Conservation (phyloP, 2,329 filamentous ascomycete species). For the Diaporthe sp. region DNA sequence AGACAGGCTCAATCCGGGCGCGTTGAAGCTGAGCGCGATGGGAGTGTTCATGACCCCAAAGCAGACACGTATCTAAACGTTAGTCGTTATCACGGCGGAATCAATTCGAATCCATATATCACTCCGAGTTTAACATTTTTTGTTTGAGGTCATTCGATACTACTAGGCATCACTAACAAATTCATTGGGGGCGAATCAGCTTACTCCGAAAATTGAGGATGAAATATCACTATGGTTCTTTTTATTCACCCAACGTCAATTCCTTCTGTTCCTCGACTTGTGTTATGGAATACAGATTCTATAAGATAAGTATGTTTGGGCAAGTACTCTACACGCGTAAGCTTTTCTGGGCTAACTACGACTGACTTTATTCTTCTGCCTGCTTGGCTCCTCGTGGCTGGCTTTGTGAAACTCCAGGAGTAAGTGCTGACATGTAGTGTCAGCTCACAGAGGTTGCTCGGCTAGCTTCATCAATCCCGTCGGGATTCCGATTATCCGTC, state of each 20-base stretch:
- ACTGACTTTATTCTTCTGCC: background rate
- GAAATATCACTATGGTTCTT: too few species aligned
- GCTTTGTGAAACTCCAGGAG: background rate
- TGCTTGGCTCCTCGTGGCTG: background rate
- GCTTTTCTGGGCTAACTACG: background rate
- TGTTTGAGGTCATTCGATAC: too few species aligned
- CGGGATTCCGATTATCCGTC: slow-evolving; percentile 19
- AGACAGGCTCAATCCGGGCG: background rate
- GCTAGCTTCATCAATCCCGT: background rate
- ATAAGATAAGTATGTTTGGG: background rate
- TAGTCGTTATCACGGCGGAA: background rate
- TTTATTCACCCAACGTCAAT: too few species aligned
- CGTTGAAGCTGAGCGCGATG: background rate
- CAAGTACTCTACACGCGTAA: background rate
- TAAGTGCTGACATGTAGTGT: background rate
- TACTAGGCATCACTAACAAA: background rate
- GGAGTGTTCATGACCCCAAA: background rate
- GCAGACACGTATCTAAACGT: background rate
- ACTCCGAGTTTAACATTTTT: background rate
- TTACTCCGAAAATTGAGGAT: too few species aligned
- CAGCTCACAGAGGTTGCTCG: background rate
- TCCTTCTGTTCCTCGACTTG: too few species aligned
- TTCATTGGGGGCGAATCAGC: too few species aligned
- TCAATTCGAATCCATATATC: background rate
- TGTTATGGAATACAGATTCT: too few species aligned